Percentiles rank a stretch among this genome's conserved stretches.
phyloP scores from a whole-genome alignment of 768 basidiomycete genomes.

The Lentinula aciculospora region DNA sequence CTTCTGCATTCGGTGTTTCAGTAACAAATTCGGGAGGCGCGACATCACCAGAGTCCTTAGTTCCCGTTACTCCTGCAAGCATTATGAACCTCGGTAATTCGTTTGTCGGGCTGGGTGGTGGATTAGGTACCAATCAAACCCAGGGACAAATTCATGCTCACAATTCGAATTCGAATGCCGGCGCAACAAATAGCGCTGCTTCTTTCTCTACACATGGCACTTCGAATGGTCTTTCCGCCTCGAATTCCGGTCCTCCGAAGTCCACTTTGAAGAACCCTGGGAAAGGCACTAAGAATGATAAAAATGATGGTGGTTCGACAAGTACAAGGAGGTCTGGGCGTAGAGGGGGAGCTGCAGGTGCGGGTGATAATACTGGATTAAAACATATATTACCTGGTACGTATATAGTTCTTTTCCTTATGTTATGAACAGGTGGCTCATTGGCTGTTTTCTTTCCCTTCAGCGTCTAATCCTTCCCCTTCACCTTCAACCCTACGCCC shows the following conservation, averaged over 20 bases:
- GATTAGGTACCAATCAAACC: slow-evolving; percentile 16
- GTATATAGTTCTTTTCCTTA: slow-evolving; percentile 12
- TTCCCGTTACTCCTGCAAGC: slow-evolving; percentile 85
- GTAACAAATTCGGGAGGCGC: neutral
- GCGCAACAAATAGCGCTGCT: neutral
- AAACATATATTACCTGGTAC: slow-evolving; percentile 73
- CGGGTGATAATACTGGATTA: slow-evolving; percentile 34
- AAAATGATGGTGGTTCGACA: slow-evolving; percentile 12
- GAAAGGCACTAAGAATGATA: neutral
- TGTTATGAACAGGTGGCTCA: neutral
- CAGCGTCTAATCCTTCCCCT: slow-evolving; percentile 11
- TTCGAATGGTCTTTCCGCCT: neutral
- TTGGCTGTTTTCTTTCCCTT: neutral
- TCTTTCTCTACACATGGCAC: neutral
- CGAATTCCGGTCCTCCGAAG: neutral
- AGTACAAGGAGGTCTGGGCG: slow-evolving; percentile 24
- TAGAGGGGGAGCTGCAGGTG: slow-evolving; percentile 17
- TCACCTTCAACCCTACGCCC: slow-evolving; percentile 9
- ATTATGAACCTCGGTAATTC: slow-evolving; percentile 78
- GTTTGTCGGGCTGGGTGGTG: slow-evolving; percentile 41
- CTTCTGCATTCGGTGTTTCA: slow-evolving; percentile 11
- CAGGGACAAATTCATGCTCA: neutral
- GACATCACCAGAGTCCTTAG: slow-evolving; percentile 23
- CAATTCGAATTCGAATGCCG: neutral
- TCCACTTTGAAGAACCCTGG: neutral